phyloP scores from a whole-genome alignment of 192 early-diverging fungal genomes.

The Coemansia nantahalensis region DNA sequence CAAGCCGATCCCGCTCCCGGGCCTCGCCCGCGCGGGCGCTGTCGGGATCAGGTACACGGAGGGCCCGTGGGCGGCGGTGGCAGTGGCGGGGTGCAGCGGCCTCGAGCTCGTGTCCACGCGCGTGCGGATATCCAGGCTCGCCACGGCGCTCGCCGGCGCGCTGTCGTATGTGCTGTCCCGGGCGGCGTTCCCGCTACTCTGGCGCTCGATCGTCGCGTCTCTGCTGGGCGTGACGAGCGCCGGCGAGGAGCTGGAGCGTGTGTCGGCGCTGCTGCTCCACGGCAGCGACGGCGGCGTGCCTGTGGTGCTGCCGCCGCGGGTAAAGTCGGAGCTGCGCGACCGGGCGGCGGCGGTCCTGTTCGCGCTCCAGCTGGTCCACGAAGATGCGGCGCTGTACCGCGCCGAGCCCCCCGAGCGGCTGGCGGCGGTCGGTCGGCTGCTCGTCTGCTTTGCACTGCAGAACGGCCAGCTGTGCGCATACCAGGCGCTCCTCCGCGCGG shows the following conservation, averaged over 20 bases:
- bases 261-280: conserved; percentile 20
- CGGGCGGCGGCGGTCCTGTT: conserved; percentile 31
- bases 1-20: conserved; percentile 13
- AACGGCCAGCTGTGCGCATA: conserved; percentile 1
- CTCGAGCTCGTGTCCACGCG: conserved; percentile 4
- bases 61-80: conserved; percentile 4
- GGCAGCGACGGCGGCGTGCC: conserved; percentile 13
- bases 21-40: not conserved
- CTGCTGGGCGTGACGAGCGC: conserved; percentile 3
- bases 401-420: conserved; percentile 15
- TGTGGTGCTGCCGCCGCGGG: conserved; percentile 11
- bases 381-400: conserved; percentile 28
- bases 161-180: conserved; percentile 36
- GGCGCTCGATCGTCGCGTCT: conserved; percentile 16
- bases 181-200: conserved; percentile 8
- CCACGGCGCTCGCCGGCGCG: conserved; percentile 6
- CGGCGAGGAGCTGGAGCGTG: conserved; percentile 9
- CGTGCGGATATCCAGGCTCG: conserved; percentile 16
- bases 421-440: conserved; percentile 12
- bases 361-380: conserved; percentile 36
- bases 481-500: conserved; percentile 10
- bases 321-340: conserved; percentile 23
- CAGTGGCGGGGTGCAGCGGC: not conserved
- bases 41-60: conserved; percentile 11
- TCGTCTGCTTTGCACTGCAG: conserved; percentile 18